phyloP scores from a whole-genome alignment of 2,329 filamentous ascomycete species.

The Fusarium lyarnte region DNA sequence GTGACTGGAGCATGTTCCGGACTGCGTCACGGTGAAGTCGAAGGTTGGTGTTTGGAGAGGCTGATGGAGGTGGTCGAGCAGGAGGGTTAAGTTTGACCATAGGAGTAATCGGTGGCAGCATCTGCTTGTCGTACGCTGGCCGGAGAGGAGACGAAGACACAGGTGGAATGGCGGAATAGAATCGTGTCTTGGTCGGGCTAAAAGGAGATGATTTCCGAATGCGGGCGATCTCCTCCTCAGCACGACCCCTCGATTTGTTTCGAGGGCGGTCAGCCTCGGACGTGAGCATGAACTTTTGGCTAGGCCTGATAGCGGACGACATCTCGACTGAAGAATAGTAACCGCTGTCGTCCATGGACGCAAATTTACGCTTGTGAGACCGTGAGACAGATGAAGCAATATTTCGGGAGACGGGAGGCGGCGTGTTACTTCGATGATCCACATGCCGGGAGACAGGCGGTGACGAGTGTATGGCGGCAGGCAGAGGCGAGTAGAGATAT shows the following conservation, averaged over 20 bases:
- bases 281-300: conserved; percentile 72
- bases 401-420: conserved; percentile 73
- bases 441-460: conserved; percentile 76
- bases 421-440: conserved; percentile 73
- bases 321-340: conserved; percentile 92
- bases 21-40: conserved; percentile 88
- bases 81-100: conserved; percentile 80
- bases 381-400: conserved; percentile 71
- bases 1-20: conserved; percentile 82
- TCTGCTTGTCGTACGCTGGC: conserved; percentile 63
- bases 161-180: conserved; percentile 61
- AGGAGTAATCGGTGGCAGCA: conserved; percentile 83
- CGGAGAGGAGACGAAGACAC: conserved; percentile 76
- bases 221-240: conserved; percentile 94
- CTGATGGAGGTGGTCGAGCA: conserved; percentile 69
- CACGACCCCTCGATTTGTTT: conserved; percentile 82
- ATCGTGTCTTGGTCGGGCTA: conserved; percentile 80
- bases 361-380: conserved; percentile 79
- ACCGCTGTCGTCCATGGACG: conserved; percentile 88
- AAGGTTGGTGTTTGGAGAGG: conserved; percentile 92
- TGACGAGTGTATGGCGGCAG: conserved; percentile 84
- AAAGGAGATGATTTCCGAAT: conserved; percentile 93
- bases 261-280: conserved; percentile 83
- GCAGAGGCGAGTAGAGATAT: conserved; percentile 76
- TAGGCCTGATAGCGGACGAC: conserved; percentile 83